Evolutionary conservation across 495 filamentous ascomycete genomes (phyloP).

Genomic region (Apodospora peruviana): DNA sequence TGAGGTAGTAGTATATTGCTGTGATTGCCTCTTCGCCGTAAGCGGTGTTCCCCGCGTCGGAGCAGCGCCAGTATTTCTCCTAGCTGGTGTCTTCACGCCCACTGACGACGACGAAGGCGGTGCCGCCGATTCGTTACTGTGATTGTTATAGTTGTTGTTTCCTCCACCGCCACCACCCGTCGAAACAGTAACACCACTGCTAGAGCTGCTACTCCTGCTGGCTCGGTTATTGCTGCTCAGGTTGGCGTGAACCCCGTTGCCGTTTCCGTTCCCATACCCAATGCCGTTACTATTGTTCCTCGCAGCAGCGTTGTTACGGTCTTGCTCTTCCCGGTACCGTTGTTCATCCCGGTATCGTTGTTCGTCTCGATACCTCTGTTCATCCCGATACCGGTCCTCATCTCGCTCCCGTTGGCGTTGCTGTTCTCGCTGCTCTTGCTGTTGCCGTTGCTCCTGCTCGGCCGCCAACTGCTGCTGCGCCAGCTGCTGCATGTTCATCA

Average conservation of each 20-base stretch:
- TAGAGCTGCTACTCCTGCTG: background rate
- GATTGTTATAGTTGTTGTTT: too few relatives aligned
- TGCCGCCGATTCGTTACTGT: too few relatives aligned
- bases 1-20: background rate
- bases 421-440: background rate
- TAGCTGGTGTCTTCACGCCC: slow-evolving; percentile 5
- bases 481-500: slow-evolving; percentile 55
- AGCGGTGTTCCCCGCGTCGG: background rate
- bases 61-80: slow-evolving; percentile 2
- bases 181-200: background rate
- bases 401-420: slow-evolving; percentile 1
- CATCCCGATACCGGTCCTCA: background rate
- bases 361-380: background rate
- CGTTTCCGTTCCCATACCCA: background rate
- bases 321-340: background rate
- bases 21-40: background rate
- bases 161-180: background rate
- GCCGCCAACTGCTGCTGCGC: slow-evolving; percentile 4
- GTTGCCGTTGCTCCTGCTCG: background rate
- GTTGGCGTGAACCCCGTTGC: background rate
- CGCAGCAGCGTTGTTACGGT: background rate
- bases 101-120: background rate
- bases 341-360: background rate
- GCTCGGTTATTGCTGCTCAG: background rate
- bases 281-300: too few relatives aligned